Conservation (phyloP, 495 filamentous ascomycete species). For the Bacidia gigantensis region DNA sequence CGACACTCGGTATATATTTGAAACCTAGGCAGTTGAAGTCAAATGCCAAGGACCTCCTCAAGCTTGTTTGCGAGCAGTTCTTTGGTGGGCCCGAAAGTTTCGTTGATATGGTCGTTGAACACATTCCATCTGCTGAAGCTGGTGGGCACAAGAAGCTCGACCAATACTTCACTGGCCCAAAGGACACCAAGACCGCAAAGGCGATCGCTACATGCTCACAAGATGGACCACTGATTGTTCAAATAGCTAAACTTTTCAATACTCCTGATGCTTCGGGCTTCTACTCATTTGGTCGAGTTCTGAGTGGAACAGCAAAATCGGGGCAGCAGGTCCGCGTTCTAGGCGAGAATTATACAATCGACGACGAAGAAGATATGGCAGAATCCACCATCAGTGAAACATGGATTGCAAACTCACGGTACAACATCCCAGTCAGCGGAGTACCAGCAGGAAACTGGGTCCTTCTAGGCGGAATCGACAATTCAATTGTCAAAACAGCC, state of each 20-base stretch:
- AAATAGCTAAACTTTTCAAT: slow-evolving; percentile 87
- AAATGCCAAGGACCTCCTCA: slow-evolving; percentile 79
- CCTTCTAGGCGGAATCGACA: slow-evolving; percentile 80
- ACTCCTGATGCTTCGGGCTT: slow-evolving; percentile 77
- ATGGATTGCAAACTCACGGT: slow-evolving; percentile 86
- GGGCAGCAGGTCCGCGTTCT: slow-evolving; percentile 78
- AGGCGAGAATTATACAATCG: slow-evolving; percentile 88
- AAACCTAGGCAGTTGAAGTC: slow-evolving; percentile 85
- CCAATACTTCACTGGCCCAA: slow-evolving; percentile 85
- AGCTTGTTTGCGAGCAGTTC: slow-evolving; percentile 85
- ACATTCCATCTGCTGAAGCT: slow-evolving; percentile 76
- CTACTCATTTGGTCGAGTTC: slow-evolving; percentile 76
- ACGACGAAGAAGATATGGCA: slow-evolving; percentile 97
- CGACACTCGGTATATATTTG: slow-evolving; percentile 63
- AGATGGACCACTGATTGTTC: slow-evolving; percentile 78
- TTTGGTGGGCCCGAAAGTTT: slow-evolving; percentile 84
- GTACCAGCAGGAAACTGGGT: slow-evolving; percentile 96
- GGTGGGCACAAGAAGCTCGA: slow-evolving; percentile 64
- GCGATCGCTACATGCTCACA: slow-evolving; percentile 73
- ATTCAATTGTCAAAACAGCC: slow-evolving; percentile 97
- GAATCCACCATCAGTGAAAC: slow-evolving; percentile 76
- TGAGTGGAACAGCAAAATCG: slow-evolving; percentile 82
- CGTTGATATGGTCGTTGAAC: slow-evolving; percentile 87
- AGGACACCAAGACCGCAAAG: slow-evolving; percentile 70
- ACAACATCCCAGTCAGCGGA: slow-evolving; percentile 80